Evolutionary conservation across 1,139 yeast genomes (phyloP).

Genomic region (Suhomyces ambrosiae): DNA sequence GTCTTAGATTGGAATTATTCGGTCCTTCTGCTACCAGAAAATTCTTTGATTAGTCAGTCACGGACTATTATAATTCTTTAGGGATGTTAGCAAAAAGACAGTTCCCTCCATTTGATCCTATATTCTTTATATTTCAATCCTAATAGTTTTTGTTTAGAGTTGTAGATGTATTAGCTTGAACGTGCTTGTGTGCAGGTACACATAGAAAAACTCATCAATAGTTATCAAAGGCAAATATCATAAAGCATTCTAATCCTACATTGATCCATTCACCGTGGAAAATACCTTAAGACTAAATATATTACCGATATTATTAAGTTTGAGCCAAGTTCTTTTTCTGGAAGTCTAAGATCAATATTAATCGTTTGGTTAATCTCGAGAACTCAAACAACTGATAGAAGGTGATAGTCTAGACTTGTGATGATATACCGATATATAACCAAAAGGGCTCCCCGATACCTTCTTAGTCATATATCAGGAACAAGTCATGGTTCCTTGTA

Average conservation of each 20-base stretch:
- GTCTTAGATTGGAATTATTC: slow-evolving; percentile 85
- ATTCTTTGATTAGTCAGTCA: slow-evolving; percentile 68
- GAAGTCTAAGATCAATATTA: too few relatives aligned
- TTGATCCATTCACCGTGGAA: too few relatives aligned
- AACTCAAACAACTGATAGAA: too few relatives aligned
- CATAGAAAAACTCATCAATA: slow-evolving; percentile 1
- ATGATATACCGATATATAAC: slow-evolving; percentile 1
- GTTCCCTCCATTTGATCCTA: slow-evolving; percentile 2
- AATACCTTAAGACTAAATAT: too few relatives aligned
- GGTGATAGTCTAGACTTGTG: too few relatives aligned
- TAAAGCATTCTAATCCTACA: too few relatives aligned
- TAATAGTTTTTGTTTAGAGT: neutral
- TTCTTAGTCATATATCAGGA: too few relatives aligned
- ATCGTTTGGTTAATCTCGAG: too few relatives aligned
- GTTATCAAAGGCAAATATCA: neutral
- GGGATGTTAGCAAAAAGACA: slow-evolving; percentile 1
- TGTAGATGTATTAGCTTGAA: too few relatives aligned
- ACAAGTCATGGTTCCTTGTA: neutral
- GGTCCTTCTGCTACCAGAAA: slow-evolving; percentile 87
- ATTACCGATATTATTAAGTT: too few relatives aligned
- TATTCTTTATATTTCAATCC: slow-evolving; percentile 4
- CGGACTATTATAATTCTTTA: slow-evolving; percentile 9
- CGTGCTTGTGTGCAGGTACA: slow-evolving; percentile 1
- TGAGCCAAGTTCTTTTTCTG: too few relatives aligned
- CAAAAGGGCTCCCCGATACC: neutral